phyloP scores from a whole-genome alignment of 1,284 basidiomycete genomes.

The Trichosporon sp. region DNA sequence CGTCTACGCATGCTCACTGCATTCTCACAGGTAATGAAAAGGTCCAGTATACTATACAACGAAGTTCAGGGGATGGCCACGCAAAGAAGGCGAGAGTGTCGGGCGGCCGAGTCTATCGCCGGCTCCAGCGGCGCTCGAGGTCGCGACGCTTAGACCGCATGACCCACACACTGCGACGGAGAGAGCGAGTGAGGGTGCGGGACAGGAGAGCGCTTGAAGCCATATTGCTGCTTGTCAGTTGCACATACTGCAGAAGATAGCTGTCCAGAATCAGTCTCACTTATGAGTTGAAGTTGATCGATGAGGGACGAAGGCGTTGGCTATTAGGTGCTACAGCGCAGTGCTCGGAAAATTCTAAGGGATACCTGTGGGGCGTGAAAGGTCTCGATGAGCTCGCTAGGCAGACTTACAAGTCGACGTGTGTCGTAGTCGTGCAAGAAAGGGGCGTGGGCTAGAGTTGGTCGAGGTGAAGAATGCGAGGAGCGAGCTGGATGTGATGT shows the following conservation, averaged over 20 bases:
- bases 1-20: neutral
- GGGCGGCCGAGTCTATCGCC: neutral
- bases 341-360: neutral
- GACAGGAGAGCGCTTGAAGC: neutral
- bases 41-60: neutral
- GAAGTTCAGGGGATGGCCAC: too few relatives aligned
- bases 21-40: too few relatives aligned
- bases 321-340: too few relatives aligned
- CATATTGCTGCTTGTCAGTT: neutral
- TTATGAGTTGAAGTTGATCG: too few relatives aligned
- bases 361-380: neutral
- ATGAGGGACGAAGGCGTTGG: too few relatives aligned
- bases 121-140: neutral
- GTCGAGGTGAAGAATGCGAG: too few relatives aligned
- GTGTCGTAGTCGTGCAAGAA: too few relatives aligned
- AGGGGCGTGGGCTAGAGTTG: neutral
- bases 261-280: too few relatives aligned
- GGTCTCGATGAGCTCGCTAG: neutral
- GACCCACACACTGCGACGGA: neutral
- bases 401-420: neutral
- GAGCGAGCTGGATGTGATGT: neutral
- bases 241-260: too few relatives aligned
- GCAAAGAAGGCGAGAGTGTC: neutral
- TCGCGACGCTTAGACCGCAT: conserved; percentile 2
- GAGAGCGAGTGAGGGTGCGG: neutral